phyloP scores from a whole-genome alignment of 768 basidiomycete species.

The Phylloporus sp. region DNA sequence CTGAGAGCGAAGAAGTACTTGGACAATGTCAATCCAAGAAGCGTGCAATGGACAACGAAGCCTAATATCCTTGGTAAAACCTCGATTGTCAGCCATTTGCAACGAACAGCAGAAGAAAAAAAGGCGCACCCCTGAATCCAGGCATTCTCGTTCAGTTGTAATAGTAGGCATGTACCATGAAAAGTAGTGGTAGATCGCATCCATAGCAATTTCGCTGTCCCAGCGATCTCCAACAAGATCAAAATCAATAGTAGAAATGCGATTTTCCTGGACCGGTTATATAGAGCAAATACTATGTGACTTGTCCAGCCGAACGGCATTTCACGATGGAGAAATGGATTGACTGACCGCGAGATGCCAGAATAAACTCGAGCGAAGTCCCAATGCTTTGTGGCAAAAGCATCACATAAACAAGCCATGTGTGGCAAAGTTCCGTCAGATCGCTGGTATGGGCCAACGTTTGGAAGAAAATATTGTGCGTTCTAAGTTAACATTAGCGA shows the following conservation, averaged over 20 bases:
- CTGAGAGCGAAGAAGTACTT: slow-evolving; percentile 17
- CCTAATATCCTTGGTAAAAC: slow-evolving; percentile 7
- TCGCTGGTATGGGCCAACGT: slow-evolving; percentile 11
- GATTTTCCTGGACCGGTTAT: slow-evolving; percentile 15
- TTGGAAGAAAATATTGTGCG: slow-evolving; percentile 13
- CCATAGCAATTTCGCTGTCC: slow-evolving; percentile 1
- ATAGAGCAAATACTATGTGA: slow-evolving; percentile 16
- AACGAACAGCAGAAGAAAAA: neutral
- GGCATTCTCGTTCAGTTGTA: neutral
- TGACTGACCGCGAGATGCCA: slow-evolving; percentile 16
- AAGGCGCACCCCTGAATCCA: slow-evolving; percentile 10
- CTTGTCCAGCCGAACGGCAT: neutral
- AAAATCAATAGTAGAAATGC: slow-evolving; percentile 3
- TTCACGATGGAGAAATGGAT: neutral
- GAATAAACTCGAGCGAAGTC: slow-evolving; percentile 13
- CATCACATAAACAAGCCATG: slow-evolving; percentile 9
- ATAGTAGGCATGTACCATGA: slow-evolving; percentile 11
- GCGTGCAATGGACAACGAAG: slow-evolving; percentile 12
- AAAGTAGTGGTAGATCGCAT: neutral
- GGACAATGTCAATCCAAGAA: slow-evolving; percentile 15
- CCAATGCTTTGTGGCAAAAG: slow-evolving; percentile 4
- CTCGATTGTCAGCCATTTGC: neutral
- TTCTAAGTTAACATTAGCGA: slow-evolving; percentile 1
- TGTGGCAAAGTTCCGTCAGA: neutral
- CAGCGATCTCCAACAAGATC: slow-evolving; percentile 3